These are phyloP conservation scores for Calonectria fujianensis DNA, from an alignment of 2,329 filamentous ascomycete genomes.

Conservation along the genomic window DNA sequence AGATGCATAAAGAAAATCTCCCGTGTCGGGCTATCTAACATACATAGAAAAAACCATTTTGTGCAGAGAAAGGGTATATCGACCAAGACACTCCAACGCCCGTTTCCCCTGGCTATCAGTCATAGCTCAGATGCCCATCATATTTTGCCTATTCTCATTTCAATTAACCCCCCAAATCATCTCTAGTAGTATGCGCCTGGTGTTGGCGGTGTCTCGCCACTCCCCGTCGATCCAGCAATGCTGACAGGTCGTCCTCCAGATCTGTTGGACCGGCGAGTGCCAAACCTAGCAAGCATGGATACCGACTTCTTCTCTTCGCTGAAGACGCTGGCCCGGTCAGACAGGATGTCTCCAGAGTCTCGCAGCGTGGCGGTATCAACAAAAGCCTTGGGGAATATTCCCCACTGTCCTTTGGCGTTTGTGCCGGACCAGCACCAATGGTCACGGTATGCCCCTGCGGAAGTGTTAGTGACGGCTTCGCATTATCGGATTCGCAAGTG, in stretches of 20 bases:
- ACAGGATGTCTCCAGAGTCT: constrained; percentile 55
- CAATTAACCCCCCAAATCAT: constrained; percentile 7
- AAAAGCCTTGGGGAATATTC: constrained; percentile 71
- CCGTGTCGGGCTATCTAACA: constrained; percentile 26
- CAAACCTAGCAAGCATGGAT: constrained; percentile 61
- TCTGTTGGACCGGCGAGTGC: constrained; percentile 56
- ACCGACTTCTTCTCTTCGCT: constrained; percentile 60
- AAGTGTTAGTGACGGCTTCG: constrained; percentile 39
- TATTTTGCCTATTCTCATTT: constrained; percentile 33
- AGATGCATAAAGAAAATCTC: constrained; percentile 31
- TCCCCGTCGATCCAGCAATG: constrained; percentile 59
- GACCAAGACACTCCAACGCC: constrained; percentile 43
- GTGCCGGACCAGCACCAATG: constrained; percentile 76
- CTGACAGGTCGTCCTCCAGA: constrained; percentile 57
- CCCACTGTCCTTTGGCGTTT: constrained; percentile 71
- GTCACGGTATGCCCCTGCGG: constrained; percentile 65
- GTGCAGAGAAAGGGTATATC: constrained; percentile 43
- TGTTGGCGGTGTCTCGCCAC: constrained; percentile 53
- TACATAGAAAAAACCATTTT: constrained; percentile 31
- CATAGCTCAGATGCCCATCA: constrained; percentile 36
- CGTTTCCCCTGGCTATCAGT: constrained; percentile 25
- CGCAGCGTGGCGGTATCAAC: constrained; percentile 68
- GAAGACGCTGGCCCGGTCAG: constrained; percentile 56
- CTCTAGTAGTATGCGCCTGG: constrained; percentile 44
- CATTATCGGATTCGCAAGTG: not conserved